Evolutionary conservation across 2,329 filamentous ascomycete genomes (phyloP).

Genomic region (Xylaria sp.): DNA sequence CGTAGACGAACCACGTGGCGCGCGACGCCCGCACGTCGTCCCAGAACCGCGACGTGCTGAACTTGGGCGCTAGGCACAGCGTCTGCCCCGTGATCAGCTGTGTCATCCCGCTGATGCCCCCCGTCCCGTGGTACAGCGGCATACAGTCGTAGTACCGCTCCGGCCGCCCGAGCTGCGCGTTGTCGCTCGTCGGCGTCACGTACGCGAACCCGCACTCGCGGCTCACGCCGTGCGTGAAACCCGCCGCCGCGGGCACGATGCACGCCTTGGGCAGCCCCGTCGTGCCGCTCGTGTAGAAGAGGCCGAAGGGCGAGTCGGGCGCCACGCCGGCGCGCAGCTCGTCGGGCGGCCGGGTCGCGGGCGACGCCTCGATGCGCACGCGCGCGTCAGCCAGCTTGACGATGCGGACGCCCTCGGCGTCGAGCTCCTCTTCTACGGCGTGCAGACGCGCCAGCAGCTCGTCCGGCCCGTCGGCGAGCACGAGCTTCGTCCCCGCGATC

Average conservation of each 20-base stretch:
- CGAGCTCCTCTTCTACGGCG: slow-evolving; percentile 59
- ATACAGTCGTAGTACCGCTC: slow-evolving; percentile 79
- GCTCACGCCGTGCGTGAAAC: slow-evolving; percentile 43
- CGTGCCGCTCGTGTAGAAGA: slow-evolving; percentile 79
- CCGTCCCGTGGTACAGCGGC: slow-evolving; percentile 79
- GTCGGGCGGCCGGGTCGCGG: slow-evolving; percentile 59
- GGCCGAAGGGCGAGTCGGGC: slow-evolving; percentile 60
- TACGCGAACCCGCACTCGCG: slow-evolving; percentile 38
- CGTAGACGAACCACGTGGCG: slow-evolving; percentile 76
- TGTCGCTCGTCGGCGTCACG: slow-evolving; percentile 39
- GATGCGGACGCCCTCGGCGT: slow-evolving; percentile 57
- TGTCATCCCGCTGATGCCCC: slow-evolving; percentile 62
- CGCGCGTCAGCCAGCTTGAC: slow-evolving; percentile 57
- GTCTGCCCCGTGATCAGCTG: slow-evolving; percentile 60
- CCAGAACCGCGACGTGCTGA: slow-evolving; percentile 75
- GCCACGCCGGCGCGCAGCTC: slow-evolving; percentile 58
- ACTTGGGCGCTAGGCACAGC: slow-evolving; percentile 68
- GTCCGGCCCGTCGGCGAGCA: slow-evolving; percentile 64
- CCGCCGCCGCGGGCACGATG: slow-evolving; percentile 58
- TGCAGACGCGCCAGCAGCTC: slow-evolving; percentile 63
- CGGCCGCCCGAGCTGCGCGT: slow-evolving; percentile 16
- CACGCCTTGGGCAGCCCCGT: slow-evolving; percentile 78
- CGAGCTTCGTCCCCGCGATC: slow-evolving; percentile 59
- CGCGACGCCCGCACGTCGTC: slow-evolving; percentile 69
- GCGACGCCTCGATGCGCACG: slow-evolving; percentile 49